Conservation (phyloP, 768 basidiomycete genomes). For the Tulasnella sp. region DNA sequence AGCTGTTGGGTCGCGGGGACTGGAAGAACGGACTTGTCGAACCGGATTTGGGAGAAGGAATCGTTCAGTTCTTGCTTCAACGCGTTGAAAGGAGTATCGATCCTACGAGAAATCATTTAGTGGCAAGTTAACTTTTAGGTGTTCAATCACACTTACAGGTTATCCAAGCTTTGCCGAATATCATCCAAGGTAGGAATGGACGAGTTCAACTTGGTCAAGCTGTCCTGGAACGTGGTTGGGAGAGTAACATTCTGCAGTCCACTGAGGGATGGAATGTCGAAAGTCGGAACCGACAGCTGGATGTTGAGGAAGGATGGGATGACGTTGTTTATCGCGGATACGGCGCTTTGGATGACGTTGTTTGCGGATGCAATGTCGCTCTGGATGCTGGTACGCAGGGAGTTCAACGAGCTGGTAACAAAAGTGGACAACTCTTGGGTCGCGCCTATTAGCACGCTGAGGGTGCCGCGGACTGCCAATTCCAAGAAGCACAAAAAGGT, state of each 20-base stretch:
- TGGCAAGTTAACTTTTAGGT: not conserved
- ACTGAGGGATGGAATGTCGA: conserved; percentile 70
- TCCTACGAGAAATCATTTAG: conserved; percentile 42
- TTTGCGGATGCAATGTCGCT: conserved; percentile 66
- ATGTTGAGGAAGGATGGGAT: conserved; percentile 64
- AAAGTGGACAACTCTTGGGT: conserved; percentile 80
- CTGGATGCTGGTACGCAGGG: conserved; percentile 68
- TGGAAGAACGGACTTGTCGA: conserved; percentile 70
- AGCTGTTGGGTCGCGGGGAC: conserved; percentile 67
- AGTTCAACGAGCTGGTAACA: conserved; percentile 55
- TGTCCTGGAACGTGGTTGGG: conserved; percentile 68
- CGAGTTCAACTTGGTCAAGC: conserved; percentile 71
- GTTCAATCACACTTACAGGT: conserved; percentile 52
- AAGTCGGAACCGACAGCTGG: conserved; percentile 55
- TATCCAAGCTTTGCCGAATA: conserved; percentile 62
- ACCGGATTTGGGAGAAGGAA: conserved; percentile 68
- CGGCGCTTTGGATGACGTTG: conserved; percentile 57
- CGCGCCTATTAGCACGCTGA: conserved; percentile 75
- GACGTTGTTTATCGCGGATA: conserved; percentile 67
- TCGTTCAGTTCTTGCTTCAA: conserved; percentile 87
- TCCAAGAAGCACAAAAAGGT: conserved; percentile 93
- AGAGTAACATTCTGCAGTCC: conserved; percentile 74
- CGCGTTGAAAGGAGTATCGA: conserved; percentile 82
- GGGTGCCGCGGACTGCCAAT: conserved; percentile 74
- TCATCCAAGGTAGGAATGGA: conserved; percentile 75